Evolutionary conservation across 192 early-diverging fungal species (phyloP), one percentile per base, ranked within the genome.

Genomic region (Podila epigama): DNA sequence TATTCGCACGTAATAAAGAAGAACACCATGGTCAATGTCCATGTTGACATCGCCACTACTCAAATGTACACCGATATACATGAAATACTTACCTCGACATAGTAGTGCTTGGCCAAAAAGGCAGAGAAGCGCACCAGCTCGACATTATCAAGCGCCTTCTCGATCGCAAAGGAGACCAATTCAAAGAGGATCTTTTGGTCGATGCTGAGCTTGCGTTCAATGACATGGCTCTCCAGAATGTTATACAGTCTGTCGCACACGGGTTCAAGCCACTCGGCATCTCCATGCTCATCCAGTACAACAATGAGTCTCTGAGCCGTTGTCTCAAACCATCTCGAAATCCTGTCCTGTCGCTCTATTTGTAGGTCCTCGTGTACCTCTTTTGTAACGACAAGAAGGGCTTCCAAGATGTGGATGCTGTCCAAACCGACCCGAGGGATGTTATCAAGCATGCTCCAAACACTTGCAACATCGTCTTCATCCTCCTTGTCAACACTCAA

Each of bases 101-200:
- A 81, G 34, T 70, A 75, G 28, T 42, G 18, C 29, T 68, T 60
- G 1, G 83, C 73, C 18, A 88, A 56, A 11, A 48, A 59, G 28
- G 65, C 71, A 5, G 78, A 58, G 65, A 85, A 86, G 0, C 66
- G 63, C 27, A 88, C 53, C 12, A 84, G 56, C 27, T 70, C 60
- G n/a, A 80, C 51, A 28, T 84, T 75, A 3, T 78, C 79, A 18
- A 77, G n/a, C 0, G 66, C 73, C 63, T 77, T 77, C 40, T 77
- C 73, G 31, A 77, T 77, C 12, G 73, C 52, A n/a, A 77, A 77
- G 2, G 73, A 77, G 7, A 77, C 73, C 31, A 77, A 36, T 18
- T 77, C 73, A 55, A 77, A 77, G 4, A 77, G 44, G 22, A 64
- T 41, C 42, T 77, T 77, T 58, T 77, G 73, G 20, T 77, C 73